These are phyloP conservation scores for Amyloporia xantha DNA, from an alignment of 768 basidiomycete species.

Conservation along the genomic window DNA sequence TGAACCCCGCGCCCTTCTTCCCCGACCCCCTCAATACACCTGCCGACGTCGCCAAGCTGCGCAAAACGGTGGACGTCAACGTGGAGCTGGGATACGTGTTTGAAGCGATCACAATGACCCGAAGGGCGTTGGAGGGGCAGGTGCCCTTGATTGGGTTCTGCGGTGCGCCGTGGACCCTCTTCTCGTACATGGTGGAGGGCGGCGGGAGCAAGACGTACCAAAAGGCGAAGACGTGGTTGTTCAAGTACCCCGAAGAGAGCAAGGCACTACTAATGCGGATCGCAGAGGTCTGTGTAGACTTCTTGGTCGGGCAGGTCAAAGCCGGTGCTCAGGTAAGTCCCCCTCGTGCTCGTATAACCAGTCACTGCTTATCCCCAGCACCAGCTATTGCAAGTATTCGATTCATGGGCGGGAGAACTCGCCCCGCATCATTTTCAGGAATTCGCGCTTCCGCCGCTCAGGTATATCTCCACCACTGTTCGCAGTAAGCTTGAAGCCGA, in stretches of 20 bases:
- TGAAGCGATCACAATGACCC: conserved; percentile 81
- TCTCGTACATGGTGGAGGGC: conserved; percentile 98
- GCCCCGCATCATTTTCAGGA: conserved; percentile 78
- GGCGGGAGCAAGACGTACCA: conserved; percentile 87
- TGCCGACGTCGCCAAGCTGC: conserved; percentile 60
- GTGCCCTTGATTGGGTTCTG: conserved; percentile 97
- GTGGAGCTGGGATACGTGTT: conserved; percentile 89
- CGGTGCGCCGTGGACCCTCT: conserved; percentile 97
- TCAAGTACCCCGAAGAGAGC: conserved; percentile 81
- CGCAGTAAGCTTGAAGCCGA: conserved; percentile 48
- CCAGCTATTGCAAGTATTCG: conserved; percentile 95
- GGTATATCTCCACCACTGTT: conserved; percentile 67
- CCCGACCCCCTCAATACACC: conserved; percentile 80
- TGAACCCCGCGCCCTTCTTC: conserved; percentile 90
- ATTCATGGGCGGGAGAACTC: conserved; percentile 93
- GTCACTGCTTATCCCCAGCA: not conserved
- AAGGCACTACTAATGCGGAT: conserved; percentile 70
- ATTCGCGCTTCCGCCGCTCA: conserved; percentile 79
- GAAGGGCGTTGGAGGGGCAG: conserved; percentile 73
- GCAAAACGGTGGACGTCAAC: conserved; percentile 62
- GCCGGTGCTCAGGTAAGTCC: conserved; percentile 91
- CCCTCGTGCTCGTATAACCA: not conserved
- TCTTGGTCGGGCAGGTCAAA: conserved; percentile 85
- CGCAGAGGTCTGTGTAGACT: conserved; percentile 86
- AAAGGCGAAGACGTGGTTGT: conserved; percentile 92